Evolutionary conservation across 2,329 filamentous ascomycete genomes (phyloP).

Genomic region (Coniochaeta ligniaria): DNA sequence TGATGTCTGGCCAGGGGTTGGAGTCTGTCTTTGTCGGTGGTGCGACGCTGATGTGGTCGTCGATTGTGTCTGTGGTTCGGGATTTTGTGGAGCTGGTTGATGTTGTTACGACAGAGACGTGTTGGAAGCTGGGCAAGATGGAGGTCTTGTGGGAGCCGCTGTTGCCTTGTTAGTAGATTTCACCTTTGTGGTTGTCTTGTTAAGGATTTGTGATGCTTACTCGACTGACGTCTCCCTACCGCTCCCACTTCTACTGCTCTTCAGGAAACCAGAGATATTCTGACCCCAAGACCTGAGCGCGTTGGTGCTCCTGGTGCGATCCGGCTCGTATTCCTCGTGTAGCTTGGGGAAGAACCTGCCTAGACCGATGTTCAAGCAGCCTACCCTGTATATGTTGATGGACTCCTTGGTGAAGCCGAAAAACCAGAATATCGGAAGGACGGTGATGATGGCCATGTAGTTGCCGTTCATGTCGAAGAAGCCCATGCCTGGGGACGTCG

Average conservation of each 20-base stretch:
- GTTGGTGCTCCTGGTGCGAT: constrained; percentile 5
- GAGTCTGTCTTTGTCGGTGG: background rate
- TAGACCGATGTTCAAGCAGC: constrained; percentile 31
- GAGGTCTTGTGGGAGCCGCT: constrained; percentile 9
- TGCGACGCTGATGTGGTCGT: background rate
- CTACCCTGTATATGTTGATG: constrained; percentile 37
- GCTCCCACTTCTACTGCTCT: background rate
- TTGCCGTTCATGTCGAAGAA: constrained; percentile 35
- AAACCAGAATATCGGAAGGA: constrained; percentile 41
- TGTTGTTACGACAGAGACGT: constrained; percentile 6
- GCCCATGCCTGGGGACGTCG: constrained; percentile 30
- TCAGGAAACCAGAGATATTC: constrained; percentile 4
- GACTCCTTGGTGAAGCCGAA: constrained; percentile 51
- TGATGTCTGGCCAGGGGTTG: constrained; percentile 15
- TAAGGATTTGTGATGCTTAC: background rate
- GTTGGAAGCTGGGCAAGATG: constrained; percentile 9
- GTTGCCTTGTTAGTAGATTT: background rate
- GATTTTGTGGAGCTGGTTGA: constrained; percentile 2
- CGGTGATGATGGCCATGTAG: constrained; percentile 41
- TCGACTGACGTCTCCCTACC: constrained; percentile 3
- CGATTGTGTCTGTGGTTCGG: background rate
- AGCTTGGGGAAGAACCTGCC: constrained; percentile 35
- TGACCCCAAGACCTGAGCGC: constrained; percentile 3
- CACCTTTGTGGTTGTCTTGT: background rate
- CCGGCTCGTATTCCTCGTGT: constrained; percentile 20